Base-by-base conservation (phyloP, 169 alveolate species). In the Eimeria maxima region DNA sequence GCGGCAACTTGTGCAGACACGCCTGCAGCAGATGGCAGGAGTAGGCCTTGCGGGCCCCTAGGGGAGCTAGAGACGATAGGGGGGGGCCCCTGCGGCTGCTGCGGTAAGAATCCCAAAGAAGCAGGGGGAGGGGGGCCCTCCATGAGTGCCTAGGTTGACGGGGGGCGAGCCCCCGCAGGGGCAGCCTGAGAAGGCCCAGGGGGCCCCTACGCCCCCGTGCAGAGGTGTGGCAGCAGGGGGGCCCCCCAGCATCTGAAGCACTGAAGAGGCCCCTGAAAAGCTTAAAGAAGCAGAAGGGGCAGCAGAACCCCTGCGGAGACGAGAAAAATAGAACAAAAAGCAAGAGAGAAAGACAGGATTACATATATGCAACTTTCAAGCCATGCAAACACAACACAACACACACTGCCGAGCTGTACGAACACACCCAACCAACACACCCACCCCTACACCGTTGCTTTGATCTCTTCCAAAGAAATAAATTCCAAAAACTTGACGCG, bases 101-200 rank as follows among this genome's bases (percentile, higher is more conserved):
- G 50, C 87, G 27, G 14, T 42, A 29, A 13, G n/a, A 65, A n/a
- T 10, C 47, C 90, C 90, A 13, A 45, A 4, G 90, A 44, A n/a
- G 90, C 29, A 81, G 90, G 73, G 6, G 90, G 45, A 33, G 90
- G 90, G 90, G 71, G 47, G 7, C 90, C 90, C 90, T 45, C 90
- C 90, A 81, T 81, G 73, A 47, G 44, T 33, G 53, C 45, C 27
- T 50, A 33, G 13, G 24, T 33, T 16, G 69, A 45, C 73, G 24
- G 53, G 33, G 47, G 71, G 90, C 44, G 50, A 69, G 53, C 90
- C 90, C 53, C 73, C 53, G 73, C 33, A 24, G 89, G 47, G 18
- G 42, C 90, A 29, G 33, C 71, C 73, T 27, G 45, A 45, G 69
- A 81, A 81, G 90, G 90, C 90, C 73, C 90, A 20, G 73, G 90